Percentiles rank a stretch among this genome's conserved stretches.
These are phyloP conservation scores for Amylostereum areolatum DNA, from an alignment of 1,284 basidiomycete genomes.

Conservation along the genomic window DNA sequence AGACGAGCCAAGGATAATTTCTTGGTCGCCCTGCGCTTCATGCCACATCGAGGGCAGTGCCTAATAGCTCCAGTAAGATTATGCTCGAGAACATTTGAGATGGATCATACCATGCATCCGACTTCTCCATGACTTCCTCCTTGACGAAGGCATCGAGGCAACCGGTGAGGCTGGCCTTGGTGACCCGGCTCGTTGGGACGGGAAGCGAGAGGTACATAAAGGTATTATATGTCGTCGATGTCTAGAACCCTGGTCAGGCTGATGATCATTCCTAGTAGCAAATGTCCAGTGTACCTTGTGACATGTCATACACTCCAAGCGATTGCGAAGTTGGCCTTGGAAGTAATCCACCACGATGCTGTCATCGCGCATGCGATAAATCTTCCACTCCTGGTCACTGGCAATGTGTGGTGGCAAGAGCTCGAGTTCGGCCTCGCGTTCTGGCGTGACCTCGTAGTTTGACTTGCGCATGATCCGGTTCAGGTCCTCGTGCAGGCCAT, in stretches of 20 bases:
- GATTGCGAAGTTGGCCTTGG: constrained; percentile 94
- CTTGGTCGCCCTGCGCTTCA: constrained; percentile 78
- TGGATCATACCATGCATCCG: constrained; percentile 81
- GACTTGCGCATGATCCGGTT: constrained; percentile 86
- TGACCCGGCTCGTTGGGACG: constrained; percentile 63
- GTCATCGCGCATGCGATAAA: constrained; percentile 89
- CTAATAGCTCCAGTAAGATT: constrained; percentile 30
- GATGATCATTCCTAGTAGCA: background rate
- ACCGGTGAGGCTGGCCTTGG: constrained; percentile 70
- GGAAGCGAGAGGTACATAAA: constrained; percentile 97
- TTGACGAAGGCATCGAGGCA: constrained; percentile 92
- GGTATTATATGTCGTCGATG: constrained; percentile 95
- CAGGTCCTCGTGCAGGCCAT: constrained; percentile 95
- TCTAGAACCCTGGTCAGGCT: constrained; percentile 44
- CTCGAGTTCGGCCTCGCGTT: constrained; percentile 86
- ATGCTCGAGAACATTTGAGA: background rate
- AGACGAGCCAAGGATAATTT: constrained; percentile 84
- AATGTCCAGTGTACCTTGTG: constrained; percentile 55
- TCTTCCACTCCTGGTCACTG: constrained; percentile 90
- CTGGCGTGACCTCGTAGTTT: constrained; percentile 65
- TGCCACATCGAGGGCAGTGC: constrained; percentile 92
- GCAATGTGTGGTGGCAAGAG: constrained; percentile 83
- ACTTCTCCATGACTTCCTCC: constrained; percentile 88
- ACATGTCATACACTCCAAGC: constrained; percentile 88
- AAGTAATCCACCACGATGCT: constrained; percentile 95